Base-by-base conservation (phyloP, 768 basidiomycete species). In the Scleroderma bovista region DNA sequence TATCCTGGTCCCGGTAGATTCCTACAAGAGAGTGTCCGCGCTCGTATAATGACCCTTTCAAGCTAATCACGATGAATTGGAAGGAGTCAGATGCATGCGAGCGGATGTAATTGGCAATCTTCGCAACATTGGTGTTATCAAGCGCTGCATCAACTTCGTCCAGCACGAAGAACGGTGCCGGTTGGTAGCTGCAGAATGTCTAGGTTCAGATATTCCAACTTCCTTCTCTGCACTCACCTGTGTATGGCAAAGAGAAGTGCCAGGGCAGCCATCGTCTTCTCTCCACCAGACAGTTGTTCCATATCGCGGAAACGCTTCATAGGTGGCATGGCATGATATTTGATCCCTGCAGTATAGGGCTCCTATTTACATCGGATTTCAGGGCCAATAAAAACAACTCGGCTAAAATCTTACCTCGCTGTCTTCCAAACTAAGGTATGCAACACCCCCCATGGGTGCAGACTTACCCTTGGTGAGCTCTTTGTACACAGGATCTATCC, bases 281-380 rank as follows among this genome's bases (percentile, higher is more conserved):
- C 96, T 19, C 95, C 96, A 47, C 95, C 96, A 0, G 94, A 98
- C 13, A 98, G 74, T 65, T 98, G 95, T 51, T 97, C 94, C 94
- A 98, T 98, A 64, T 98, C 96, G 53, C 94, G 80, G 78, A 98
- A 98, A 2, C 93, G 88, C 66, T 99, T 99, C 86, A 97, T 95
- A 1, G 96, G 96, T 0, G 96, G 96, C 96, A 98, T 99, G 1
- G 95, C 94, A 62, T 98, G 95, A 64, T 98, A 98, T 68, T 96
- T 97, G 72, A 99, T 91, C 47, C 96, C 92, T 33, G 80, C 83
- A 19, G 73, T 75, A 56, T 93, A 93, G 1, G 91, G 90, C 69
- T 90, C 88, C 88, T 88, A 53, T 46, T n/a, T 24, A 26, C 50
- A 37, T 5, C 9, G 44, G 13, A 41, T 17, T n/a, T 40, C 16